Evolutionary conservation across 1,139 yeast genomes (phyloP).

Genomic region (Pneumocystis canis): DNA sequence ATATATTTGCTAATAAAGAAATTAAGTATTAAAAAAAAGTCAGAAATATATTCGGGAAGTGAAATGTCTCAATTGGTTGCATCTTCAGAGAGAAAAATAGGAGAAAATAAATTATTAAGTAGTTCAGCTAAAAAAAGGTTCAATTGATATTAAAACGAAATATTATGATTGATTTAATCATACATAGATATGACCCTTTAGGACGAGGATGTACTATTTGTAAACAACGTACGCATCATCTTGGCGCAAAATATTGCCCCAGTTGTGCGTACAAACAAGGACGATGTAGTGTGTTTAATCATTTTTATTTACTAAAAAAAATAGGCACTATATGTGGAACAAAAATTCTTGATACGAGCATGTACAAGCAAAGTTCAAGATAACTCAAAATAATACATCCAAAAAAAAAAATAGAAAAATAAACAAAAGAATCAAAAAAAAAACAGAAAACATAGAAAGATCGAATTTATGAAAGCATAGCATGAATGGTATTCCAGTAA

Average conservation of each 20-base stretch:
- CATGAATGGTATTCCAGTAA: slow-evolving; percentile 24
- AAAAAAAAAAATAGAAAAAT: neutral
- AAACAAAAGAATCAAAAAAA: neutral
- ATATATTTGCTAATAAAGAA: neutral
- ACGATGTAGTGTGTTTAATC: neutral
- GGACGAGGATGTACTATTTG: neutral
- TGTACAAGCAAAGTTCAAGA: neutral
- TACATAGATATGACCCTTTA: neutral
- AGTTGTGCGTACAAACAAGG: slow-evolving; percentile 1
- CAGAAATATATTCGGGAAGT: neutral
- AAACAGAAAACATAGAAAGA: neutral
- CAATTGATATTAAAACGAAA: neutral
- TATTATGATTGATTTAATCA: neutral
- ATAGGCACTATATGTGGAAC: neutral
- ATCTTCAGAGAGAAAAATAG: neutral
- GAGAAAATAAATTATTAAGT: neutral
- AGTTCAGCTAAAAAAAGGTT: slow-evolving; percentile 1
- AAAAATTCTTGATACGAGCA: neutral
- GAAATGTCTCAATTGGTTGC: neutral
- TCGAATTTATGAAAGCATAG: neutral
- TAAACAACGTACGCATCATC: neutral
- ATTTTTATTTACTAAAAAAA: neutral
- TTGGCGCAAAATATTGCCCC: slow-evolving; percentile 1
- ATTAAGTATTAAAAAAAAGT: neutral
- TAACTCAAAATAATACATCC: too few species aligned